phyloP scores from a whole-genome alignment of 2,329 filamentous ascomycete genomes.

The Metarhizium album region DNA sequence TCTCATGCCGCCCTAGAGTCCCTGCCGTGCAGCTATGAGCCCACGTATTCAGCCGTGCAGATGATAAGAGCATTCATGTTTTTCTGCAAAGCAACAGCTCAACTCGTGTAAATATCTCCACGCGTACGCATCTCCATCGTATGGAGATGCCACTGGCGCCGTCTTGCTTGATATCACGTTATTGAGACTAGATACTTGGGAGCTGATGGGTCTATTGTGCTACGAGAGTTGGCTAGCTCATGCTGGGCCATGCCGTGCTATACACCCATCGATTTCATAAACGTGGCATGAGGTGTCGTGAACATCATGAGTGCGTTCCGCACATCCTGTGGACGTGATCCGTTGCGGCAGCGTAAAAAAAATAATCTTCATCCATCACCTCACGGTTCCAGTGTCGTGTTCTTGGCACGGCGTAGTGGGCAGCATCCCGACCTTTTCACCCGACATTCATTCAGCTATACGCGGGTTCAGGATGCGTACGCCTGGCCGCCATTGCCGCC shows the following conservation, averaged over 20 bases:
- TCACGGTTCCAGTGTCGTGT: not conserved
- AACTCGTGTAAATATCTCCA: too few relatives aligned
- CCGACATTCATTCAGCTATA: conserved; percentile 13
- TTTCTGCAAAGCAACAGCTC: too few relatives aligned
- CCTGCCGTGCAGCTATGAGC: too few relatives aligned
- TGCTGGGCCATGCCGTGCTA: not conserved
- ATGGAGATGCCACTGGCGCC: too few relatives aligned
- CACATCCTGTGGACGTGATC: conserved; percentile 21
- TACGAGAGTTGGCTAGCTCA: not conserved
- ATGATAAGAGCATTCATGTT: too few relatives aligned
- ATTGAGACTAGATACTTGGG: not conserved
- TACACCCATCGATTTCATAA: not conserved
- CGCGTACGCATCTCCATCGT: too few relatives aligned
- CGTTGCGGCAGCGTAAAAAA: not conserved
- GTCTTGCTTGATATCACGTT: too few relatives aligned
- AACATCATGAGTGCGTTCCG: conserved; percentile 21
- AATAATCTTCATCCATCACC: not conserved
- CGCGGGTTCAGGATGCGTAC: conserved; percentile 22
- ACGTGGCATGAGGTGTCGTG: not conserved
- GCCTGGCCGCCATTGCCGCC: conserved; percentile 20
- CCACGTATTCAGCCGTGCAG: too few relatives aligned
- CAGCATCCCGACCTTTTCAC: not conserved
- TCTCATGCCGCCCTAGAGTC: too few relatives aligned
- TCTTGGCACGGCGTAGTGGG: not conserved
- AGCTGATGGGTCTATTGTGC: not conserved